Percentiles rank a stretch among this genome's conserved stretches.
phyloP scores from a whole-genome alignment of 768 basidiomycete genomes.

The Tulasnella calospora region DNA sequence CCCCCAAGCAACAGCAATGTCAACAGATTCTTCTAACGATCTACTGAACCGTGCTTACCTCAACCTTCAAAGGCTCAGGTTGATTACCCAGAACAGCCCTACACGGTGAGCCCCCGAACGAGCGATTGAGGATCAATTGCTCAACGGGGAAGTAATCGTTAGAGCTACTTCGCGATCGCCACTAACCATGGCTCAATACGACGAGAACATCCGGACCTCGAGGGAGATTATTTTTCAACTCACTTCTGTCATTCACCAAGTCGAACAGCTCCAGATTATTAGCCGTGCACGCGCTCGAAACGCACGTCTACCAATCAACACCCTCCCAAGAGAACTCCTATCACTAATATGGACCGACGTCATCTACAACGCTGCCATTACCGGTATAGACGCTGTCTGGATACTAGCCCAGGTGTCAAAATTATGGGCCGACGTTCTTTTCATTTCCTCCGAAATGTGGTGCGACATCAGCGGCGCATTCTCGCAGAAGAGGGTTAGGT shows the following conservation, averaged over 20 bases:
- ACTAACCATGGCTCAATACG: no score
- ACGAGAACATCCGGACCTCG: background rate
- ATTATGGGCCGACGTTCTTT: background rate
- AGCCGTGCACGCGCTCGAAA: background rate
- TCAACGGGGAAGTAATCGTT: background rate
- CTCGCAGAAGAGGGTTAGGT: background rate
- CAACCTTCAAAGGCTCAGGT: background rate
- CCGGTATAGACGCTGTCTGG: background rate
- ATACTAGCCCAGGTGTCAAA: background rate
- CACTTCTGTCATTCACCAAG: background rate
- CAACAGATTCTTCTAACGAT: background rate
- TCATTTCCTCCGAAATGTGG: background rate
- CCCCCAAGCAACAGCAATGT: background rate
- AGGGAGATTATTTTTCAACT: background rate
- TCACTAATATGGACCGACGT: background rate
- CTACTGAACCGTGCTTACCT: background rate
- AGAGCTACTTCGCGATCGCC: background rate
- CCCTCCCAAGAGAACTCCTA: background rate
- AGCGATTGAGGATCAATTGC: background rate
- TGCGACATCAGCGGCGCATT: background rate
- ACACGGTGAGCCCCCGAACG: background rate
- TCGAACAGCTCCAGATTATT: background rate
- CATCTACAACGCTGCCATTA: background rate
- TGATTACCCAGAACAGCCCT: no score
- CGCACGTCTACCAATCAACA: background rate